Base-by-base conservation (phyloP, 2,329 filamentous ascomycete genomes). In the Elsinoe arachidis region DNA sequence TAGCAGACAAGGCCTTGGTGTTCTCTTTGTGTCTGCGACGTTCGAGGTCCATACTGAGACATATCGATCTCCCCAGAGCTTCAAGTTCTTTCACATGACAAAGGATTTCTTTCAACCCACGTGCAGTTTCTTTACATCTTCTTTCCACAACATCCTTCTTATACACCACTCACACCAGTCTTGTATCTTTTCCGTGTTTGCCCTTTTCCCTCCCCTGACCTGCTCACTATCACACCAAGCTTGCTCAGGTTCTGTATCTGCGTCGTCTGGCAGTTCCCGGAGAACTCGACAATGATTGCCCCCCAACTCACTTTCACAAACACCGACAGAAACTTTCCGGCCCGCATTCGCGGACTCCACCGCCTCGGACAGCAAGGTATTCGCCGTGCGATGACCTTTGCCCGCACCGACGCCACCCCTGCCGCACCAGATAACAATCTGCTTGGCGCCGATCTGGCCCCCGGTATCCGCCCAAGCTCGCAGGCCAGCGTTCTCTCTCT, bases 401-500 rank as follows among this genome's bases (percentile, higher is more conserved):
- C 49, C 38, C n/a, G 49, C 17, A 38, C 49, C 7, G 49, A 53
- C 15, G 11, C 49, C 26, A 34, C 21, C 34, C 11, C 38, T 17
- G 14, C 15, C 17, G 21, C 19, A 14, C 15, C 19, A n/a, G 17
- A 21, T 15, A 15, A 37, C 34, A 38, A 15, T 17, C 15, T 53
- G 3, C 34, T 53, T 15, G 19, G 34, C 11, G 34, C 19, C n/a
- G 34, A 39, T 4, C 19, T 26, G 30, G 12, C 9, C 5, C 9
- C 33, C 5, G 34, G 2, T 37, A 2, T 14, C 33, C 53, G 53
- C 17, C 53, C 53, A 43, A 26, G 5, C 11, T 55, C 53, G 44
- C 37, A 30, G 10, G 39, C 38, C 19, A 55, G 53, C 26, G 53
- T 55, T n/a, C 53, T 55, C 9, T 55, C 53, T 14, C 53, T 55